Percentiles rank a stretch among this genome's conserved stretches.
Evolutionary conservation across 176 grass and related monocot species (phyloP).

Genomic region (Urochloa ruziziensis): DNA sequence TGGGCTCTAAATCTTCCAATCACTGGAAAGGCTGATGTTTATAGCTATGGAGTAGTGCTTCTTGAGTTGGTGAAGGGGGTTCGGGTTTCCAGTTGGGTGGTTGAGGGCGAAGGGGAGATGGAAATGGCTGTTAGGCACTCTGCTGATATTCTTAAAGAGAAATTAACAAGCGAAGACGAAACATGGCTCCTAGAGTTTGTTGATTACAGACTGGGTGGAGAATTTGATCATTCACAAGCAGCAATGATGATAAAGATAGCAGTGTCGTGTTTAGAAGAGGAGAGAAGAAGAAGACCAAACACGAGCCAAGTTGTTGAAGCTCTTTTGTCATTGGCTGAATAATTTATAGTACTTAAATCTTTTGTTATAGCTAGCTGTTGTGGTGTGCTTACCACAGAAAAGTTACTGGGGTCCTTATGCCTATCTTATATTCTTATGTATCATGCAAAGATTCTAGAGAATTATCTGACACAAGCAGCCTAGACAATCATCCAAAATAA

Average conservation of each 20-base stretch:
- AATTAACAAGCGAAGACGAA: slow-evolving; percentile 19
- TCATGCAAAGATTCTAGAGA: too few relatives aligned
- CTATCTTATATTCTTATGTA: too few relatives aligned
- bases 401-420: background rate
- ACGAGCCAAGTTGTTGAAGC: slow-evolving; percentile 36
- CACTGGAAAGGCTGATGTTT: slow-evolving; percentile 48
- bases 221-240: slow-evolving; percentile 36
- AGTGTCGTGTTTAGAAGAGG: slow-evolving; percentile 43
- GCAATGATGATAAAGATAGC: slow-evolving; percentile 39
- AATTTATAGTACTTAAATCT: background rate
- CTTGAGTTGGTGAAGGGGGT: slow-evolving; percentile 50
- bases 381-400: too few relatives aligned
- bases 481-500: too few relatives aligned
- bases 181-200: slow-evolving; percentile 47
- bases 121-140: slow-evolving; percentile 34
- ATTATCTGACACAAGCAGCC: too few relatives aligned
- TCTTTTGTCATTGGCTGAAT: slow-evolving; percentile 1
- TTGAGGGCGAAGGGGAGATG: slow-evolving; percentile 9
- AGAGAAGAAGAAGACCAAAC: slow-evolving; percentile 35
- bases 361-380: too few relatives aligned
- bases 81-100: slow-evolving; percentile 26
- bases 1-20: slow-evolving; percentile 61
- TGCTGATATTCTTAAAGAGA: slow-evolving; percentile 20
- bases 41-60: slow-evolving; percentile 52
- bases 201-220: slow-evolving; percentile 16